These are phyloP conservation scores for Trichophyton verrucosum DNA, from an alignment of 2,329 filamentous ascomycete genomes.

Conservation along the genomic window DNA sequence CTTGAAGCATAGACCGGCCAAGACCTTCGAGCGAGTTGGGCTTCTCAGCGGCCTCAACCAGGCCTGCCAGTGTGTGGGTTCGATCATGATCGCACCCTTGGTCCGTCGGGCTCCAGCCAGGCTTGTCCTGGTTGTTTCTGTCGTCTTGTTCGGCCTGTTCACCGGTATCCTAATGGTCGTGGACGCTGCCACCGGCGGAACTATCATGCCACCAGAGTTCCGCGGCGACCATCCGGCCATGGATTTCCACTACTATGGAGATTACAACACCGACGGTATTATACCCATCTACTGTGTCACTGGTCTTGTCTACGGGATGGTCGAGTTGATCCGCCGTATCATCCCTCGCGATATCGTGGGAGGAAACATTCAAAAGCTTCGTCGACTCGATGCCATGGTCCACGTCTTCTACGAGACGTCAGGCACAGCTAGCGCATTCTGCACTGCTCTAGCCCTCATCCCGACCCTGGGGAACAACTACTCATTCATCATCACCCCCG, in stretches of 20 bases:
- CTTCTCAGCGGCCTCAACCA: constrained; percentile 40
- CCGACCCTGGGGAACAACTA: constrained; percentile 41
- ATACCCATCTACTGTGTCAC: constrained; percentile 38
- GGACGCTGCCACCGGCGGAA: constrained; percentile 39
- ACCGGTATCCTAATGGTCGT: constrained; percentile 38
- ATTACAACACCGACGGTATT: constrained; percentile 39
- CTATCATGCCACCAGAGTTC: constrained; percentile 25
- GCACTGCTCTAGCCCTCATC: constrained; percentile 40
- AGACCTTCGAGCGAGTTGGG: constrained; percentile 38
- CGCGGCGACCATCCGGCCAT: constrained; percentile 21
- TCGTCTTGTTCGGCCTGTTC: constrained; percentile 37
- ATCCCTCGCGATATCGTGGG: constrained; percentile 43
- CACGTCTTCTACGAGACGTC: constrained; percentile 40
- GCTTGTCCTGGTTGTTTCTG: constrained; percentile 34
- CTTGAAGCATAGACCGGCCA: constrained; percentile 20
- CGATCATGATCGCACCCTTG: constrained; percentile 40
- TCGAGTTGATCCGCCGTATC: constrained; percentile 40
- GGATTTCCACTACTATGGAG: constrained; percentile 36
- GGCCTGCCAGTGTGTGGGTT: constrained; percentile 40
- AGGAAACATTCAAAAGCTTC: constrained; percentile 39
- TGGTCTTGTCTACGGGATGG: constrained; percentile 38
- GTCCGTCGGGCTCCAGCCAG: constrained; percentile 39
- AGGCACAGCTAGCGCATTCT: constrained; percentile 38
- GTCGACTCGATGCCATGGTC: constrained; percentile 36
- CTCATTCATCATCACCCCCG: constrained; percentile 40